phyloP scores from a whole-genome alignment of 2,329 filamentous ascomycete species.

The Zasmidium cellare region DNA sequence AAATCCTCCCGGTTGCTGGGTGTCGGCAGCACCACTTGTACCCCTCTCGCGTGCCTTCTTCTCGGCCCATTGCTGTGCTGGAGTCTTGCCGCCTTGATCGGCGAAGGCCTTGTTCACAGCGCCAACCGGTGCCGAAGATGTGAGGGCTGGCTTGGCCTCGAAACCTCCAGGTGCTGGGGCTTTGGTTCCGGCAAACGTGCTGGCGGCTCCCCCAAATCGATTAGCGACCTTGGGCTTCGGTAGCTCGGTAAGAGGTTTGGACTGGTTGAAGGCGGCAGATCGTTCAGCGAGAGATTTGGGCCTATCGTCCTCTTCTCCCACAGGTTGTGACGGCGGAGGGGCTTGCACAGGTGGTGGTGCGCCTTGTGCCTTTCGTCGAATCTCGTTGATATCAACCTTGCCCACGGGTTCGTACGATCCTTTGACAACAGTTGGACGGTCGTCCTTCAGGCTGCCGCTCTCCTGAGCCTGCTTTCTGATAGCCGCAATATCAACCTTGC shows the following conservation, averaged over 20 bases:
- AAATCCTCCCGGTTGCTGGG: conserved; percentile 42
- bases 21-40: conserved; percentile 52
- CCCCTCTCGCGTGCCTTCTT: conserved; percentile 83
- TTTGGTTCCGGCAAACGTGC: conserved; percentile 82
- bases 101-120: conserved; percentile 90
- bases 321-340: conserved; percentile 47
- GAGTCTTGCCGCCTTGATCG: conserved; percentile 91
- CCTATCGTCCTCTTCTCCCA: conserved; percentile 50
- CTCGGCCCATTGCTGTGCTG: conserved; percentile 95
- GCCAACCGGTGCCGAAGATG: conserved; percentile 65
- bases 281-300: conserved; percentile 72
- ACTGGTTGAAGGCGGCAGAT: conserved; percentile 69
- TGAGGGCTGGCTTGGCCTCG: conserved; percentile 57
- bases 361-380: conserved; percentile 78
- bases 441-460: conserved; percentile 59
- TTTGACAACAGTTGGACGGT: conserved; percentile 82
- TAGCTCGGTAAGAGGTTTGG: conserved; percentile 78
- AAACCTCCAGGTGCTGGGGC: conserved; percentile 75
- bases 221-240: conserved; percentile 96
- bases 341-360: conserved; percentile 28
- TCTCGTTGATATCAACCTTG: conserved; percentile 95
- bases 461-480: conserved; percentile 74
- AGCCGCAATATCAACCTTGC: conserved; percentile 95
- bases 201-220: conserved; percentile 71
- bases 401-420: conserved; percentile 92